phyloP scores from a whole-genome alignment of 305 asterid genomes.

The Solanum hybrid region DNA sequence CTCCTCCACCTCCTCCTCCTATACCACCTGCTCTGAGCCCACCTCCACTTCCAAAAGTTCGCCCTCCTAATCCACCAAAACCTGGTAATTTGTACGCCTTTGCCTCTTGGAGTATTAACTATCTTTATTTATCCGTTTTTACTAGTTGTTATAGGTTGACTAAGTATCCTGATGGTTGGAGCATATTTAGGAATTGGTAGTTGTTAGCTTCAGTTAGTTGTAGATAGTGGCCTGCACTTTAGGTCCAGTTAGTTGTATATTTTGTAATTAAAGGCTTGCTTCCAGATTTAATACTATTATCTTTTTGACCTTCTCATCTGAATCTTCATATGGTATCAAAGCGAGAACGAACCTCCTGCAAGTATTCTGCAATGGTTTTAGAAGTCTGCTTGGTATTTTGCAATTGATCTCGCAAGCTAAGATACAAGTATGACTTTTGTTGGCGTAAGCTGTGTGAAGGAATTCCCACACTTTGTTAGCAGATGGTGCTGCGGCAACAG shows the following conservation, averaged over 20 bases:
- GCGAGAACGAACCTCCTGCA: not conserved
- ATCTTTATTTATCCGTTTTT: not conserved
- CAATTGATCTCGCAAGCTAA: not conserved
- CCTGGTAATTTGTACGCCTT: conserved; percentile 32
- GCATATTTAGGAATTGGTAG: not conserved
- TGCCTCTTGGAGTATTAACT: conserved; percentile 28
- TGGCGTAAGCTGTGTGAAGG: not conserved
- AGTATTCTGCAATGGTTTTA: not conserved
- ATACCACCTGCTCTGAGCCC: conserved; percentile 57
- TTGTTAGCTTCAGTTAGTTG: not conserved
- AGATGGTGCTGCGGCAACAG: not conserved
- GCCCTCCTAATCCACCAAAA: conserved; percentile 63
- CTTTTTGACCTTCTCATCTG: not conserved
- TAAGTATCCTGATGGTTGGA: not conserved
- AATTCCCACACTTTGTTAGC: not conserved
- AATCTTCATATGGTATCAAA: not conserved
- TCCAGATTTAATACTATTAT: not conserved
- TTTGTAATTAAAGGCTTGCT: not conserved
- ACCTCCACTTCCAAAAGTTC: conserved; percentile 77
- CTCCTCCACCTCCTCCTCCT: conserved; percentile 54
- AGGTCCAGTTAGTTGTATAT: not conserved
- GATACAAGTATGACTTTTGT: not conserved
- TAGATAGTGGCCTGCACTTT: not conserved
- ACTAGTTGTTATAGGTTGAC: not conserved
- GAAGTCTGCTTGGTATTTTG: not conserved